Evolutionary conservation across 2,329 filamentous ascomycete genomes (phyloP).

Genomic region (Xylaria sp.): DNA sequence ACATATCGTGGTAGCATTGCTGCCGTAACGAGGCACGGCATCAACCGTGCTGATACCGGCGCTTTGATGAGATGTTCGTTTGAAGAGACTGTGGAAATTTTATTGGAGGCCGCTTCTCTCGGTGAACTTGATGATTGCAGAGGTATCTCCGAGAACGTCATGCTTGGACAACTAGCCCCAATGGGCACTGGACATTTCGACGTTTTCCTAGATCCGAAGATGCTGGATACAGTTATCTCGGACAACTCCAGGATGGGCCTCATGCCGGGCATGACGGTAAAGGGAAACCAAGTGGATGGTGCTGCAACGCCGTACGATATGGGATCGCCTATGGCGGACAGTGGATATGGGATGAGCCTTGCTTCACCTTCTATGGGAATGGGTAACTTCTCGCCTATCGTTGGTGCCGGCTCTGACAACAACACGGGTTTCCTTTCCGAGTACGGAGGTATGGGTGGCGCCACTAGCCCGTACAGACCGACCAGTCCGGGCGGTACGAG

Average conservation of each 20-base stretch:
- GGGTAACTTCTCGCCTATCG: constrained; percentile 80
- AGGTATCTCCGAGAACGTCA: constrained; percentile 98
- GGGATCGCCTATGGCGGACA: constrained; percentile 80
- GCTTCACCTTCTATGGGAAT: constrained; percentile 66
- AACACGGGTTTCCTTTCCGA: constrained; percentile 73
- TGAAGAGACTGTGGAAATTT: constrained; percentile 98
- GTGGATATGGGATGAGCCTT: constrained; percentile 69
- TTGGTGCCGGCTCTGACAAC: constrained; percentile 76
- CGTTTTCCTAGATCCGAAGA: constrained; percentile 89
- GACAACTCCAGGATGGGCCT: constrained; percentile 89
- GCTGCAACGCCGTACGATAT: constrained; percentile 95
- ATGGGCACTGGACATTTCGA: constrained; percentile 98
- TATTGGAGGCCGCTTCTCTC: constrained; percentile 92
- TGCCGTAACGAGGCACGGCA: constrained; percentile 96
- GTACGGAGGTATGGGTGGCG: constrained; percentile 62
- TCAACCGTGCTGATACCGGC: constrained; percentile 97
- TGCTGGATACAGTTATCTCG: constrained; percentile 94
- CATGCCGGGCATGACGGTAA: constrained; percentile 81
- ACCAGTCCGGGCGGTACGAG: constrained; percentile 77
- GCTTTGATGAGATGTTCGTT: constrained; percentile 99
- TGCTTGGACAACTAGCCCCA: constrained; percentile 95
- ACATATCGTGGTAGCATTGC: constrained; percentile 93
- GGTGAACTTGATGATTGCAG: constrained; percentile 98
- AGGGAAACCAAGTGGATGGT: constrained; percentile 79
- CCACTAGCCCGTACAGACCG: constrained; percentile 72